phyloP scores from a whole-genome alignment of 208 protist genomes.

The Trypanosoma avium region DNA sequence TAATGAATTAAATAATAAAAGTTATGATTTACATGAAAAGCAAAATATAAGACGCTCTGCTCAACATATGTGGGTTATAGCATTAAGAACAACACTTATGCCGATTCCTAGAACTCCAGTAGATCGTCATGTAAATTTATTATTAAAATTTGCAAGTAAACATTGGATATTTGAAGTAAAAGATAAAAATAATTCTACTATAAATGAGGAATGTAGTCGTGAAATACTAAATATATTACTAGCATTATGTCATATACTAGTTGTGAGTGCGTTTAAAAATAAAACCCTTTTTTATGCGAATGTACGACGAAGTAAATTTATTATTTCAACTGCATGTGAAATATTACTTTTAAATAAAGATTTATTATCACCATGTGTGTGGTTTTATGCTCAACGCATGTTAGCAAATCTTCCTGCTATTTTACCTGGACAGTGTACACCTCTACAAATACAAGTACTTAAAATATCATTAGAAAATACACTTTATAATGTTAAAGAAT shows the following conservation, averaged over 20 bases:
- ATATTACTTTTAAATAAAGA: constrained; percentile 16
- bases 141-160: constrained; percentile 30
- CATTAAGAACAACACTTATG: constrained; percentile 13
- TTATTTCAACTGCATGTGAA: constrained; percentile 27
- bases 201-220: constrained; percentile 20
- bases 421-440: constrained; percentile 11
- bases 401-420: constrained; percentile 9
- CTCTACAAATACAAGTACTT: constrained; percentile 11
- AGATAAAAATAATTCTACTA: background rate
- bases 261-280: constrained; percentile 9
- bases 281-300: constrained; percentile 19
- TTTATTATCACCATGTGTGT: constrained; percentile 20
- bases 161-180: constrained; percentile 15
- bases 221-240: constrained; percentile 15
- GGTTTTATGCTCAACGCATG: constrained; percentile 10
- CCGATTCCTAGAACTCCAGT: constrained; percentile 25
- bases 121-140: constrained; percentile 36
- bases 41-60: constrained; percentile 5
- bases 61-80: constrained; percentile 30
- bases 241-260: constrained; percentile 1
- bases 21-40: too few relatives aligned
- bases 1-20: too few relatives aligned
- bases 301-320: constrained; percentile 23
- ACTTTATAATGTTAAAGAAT: constrained; percentile 17
- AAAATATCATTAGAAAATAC: constrained; percentile 10